These are phyloP conservation scores for Paramarasmius palmivorus DNA, from an alignment of 1,284 basidiomycete genomes.

Conservation along the genomic window DNA sequence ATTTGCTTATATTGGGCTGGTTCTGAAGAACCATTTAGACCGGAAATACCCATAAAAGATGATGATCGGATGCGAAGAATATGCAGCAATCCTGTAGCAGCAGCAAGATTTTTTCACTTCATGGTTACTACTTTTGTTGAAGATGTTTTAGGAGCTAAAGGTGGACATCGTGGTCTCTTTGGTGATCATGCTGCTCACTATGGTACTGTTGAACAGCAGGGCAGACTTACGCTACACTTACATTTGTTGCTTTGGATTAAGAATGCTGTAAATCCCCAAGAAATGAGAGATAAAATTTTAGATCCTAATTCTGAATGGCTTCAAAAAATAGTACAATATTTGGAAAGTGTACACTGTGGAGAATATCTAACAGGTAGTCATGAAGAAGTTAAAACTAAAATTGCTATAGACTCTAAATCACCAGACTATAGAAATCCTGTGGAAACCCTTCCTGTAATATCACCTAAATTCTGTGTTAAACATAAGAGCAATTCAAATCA, in stretches of 20 bases:
- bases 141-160: slow-evolving; percentile 20
- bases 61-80: slow-evolving; percentile 13
- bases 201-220: slow-evolving; percentile 37
- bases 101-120: slow-evolving; percentile 24
- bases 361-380: slow-evolving; percentile 15
- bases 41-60: neutral
- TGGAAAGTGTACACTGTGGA: slow-evolving; percentile 18
- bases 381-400: neutral
- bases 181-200: slow-evolving; percentile 31
- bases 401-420: no score
- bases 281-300: slow-evolving; percentile 23
- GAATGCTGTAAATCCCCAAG: no score
- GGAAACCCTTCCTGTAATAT: slow-evolving; percentile 10
- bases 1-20: slow-evolving; percentile 27
- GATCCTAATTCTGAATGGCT: slow-evolving; percentile 18
- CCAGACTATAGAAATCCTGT: slow-evolving; percentile 11
- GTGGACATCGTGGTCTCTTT: slow-evolving; percentile 19
- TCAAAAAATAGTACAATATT: slow-evolving; percentile 14
- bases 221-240: no score
- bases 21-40: slow-evolving; percentile 11
- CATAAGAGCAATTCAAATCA: neutral
- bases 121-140: slow-evolving; percentile 25
- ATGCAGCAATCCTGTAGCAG: slow-evolving; percentile 25
- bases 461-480: slow-evolving; percentile 4
- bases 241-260: no score